These are phyloP conservation scores for Juglanconis sp. DNA, from an alignment of 2,329 filamentous ascomycete genomes.

Conservation along the genomic window DNA sequence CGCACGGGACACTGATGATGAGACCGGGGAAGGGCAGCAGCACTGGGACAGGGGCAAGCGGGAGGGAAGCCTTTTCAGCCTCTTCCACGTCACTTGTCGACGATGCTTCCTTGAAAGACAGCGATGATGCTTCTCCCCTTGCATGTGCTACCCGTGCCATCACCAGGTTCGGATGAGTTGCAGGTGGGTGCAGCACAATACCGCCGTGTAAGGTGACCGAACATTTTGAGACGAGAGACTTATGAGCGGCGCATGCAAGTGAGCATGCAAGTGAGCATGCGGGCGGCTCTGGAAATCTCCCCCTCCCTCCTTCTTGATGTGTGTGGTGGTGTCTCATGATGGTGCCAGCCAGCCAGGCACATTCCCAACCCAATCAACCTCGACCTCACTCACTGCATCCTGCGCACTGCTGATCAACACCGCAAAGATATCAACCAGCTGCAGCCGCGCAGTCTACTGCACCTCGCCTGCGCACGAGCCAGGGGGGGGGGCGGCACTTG, in stretches of 20 bases:
- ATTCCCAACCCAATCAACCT: background rate
- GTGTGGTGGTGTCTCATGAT: constrained; percentile 1
- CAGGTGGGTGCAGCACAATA: background rate
- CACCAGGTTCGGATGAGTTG: background rate
- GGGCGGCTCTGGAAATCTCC: background rate
- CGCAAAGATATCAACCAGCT: background rate
- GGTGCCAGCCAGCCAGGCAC: background rate
- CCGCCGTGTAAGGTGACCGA: background rate
- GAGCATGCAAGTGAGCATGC: background rate
- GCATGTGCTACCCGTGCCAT: background rate
- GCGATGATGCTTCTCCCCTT: background rate
- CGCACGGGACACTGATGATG: constrained; percentile 9
- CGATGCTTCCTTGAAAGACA: background rate
- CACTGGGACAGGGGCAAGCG: background rate
- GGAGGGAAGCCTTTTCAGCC: constrained; percentile 6
- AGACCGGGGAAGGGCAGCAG: background rate
- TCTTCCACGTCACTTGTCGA: background rate
- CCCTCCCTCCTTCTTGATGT: background rate
- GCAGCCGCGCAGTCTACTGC: constrained; percentile 3
- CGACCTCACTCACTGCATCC: too few species aligned
- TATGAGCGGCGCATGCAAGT: background rate
- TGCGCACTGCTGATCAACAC: background rate
- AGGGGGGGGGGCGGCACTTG: background rate
- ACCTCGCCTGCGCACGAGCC: constrained; percentile 11
- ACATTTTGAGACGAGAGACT: too few species aligned